Conservation (phyloP, 1,284 basidiomycete species). For the Cerrena zonata region DNA sequence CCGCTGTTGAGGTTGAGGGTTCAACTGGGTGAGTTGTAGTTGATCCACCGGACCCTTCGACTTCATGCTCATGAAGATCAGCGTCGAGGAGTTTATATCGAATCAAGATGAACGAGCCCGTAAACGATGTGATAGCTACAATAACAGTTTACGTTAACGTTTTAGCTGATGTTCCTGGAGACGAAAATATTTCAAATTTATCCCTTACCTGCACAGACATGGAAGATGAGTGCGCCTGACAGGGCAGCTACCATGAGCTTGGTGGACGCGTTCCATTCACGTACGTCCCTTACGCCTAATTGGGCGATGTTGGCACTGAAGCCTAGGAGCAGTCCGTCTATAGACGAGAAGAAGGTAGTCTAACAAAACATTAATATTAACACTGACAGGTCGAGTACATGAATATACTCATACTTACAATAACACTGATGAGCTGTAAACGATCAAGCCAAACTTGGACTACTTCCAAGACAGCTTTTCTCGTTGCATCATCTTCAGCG, state of each 20-base stretch:
- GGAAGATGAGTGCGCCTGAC: conserved; percentile 46
- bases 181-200: neutral
- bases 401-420: conserved; percentile 38
- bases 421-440: conserved; percentile 52
- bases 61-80: conserved; percentile 32
- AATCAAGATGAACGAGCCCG: conserved; percentile 52
- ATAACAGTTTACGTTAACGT: too few species aligned
- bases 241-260: conserved; percentile 43
- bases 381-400: neutral
- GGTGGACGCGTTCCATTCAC: conserved; percentile 15
- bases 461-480: conserved; percentile 42
- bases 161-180: neutral
- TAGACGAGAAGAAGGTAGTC: conserved; percentile 61
- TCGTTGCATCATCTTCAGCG: conserved; percentile 38
- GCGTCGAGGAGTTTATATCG: conserved; percentile 50
- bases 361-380: conserved; percentile 16
- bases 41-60: conserved; percentile 1
- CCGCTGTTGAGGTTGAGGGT: too few species aligned
- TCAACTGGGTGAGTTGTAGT: neutral
- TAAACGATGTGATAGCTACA: conserved; percentile 54
- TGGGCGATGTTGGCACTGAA: conserved; percentile 27
- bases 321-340: conserved; percentile 47
- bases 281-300: neutral
- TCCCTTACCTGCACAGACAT: conserved; percentile 48
- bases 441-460: conserved; percentile 58